Evolutionary conservation across 768 basidiomycete genomes (phyloP).

Genomic region (Neoboletus subvelutipes): DNA sequence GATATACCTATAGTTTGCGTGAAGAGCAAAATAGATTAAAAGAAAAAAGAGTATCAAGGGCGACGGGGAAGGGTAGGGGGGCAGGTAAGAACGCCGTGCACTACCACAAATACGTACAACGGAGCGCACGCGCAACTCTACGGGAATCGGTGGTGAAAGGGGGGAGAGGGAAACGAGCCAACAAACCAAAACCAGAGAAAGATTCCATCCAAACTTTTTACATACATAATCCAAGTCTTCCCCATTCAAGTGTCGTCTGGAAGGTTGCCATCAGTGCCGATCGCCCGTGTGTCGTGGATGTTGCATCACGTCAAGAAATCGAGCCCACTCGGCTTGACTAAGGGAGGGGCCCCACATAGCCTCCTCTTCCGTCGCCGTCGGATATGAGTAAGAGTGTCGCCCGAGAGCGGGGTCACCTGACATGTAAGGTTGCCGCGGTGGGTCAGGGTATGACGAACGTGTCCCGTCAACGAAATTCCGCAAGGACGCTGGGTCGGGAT

Average conservation of each 20-base stretch:
- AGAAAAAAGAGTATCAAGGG: slow-evolving; percentile 4
- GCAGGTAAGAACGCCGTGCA: slow-evolving; percentile 15
- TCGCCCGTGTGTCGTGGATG: slow-evolving; percentile 37
- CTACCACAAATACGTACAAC: slow-evolving; percentile 28
- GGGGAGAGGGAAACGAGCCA: neutral
- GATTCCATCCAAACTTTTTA: slow-evolving; percentile 29
- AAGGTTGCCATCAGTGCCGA: slow-evolving; percentile 23
- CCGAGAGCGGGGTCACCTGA: slow-evolving; percentile 22
- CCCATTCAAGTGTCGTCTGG: slow-evolving; percentile 10
- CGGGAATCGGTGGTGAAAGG: slow-evolving; percentile 1
- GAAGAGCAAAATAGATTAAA: slow-evolving; percentile 12
- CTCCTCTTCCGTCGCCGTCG: slow-evolving; percentile 51
- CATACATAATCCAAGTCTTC: slow-evolving; percentile 28
- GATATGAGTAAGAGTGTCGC: slow-evolving; percentile 39
- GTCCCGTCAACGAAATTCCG: slow-evolving; percentile 25
- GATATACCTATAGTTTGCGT: slow-evolving; percentile 21
- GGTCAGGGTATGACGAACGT: slow-evolving; percentile 24
- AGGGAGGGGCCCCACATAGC: slow-evolving; percentile 78
- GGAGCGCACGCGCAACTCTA: slow-evolving; percentile 17
- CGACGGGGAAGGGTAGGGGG: neutral
- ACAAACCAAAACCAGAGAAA: slow-evolving; percentile 20
- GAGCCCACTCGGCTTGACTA: slow-evolving; percentile 72
- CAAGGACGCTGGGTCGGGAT: slow-evolving; percentile 24
- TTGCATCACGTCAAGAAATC: slow-evolving; percentile 64
- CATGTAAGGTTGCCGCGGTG: slow-evolving; percentile 30